Percentiles rank a stretch among this genome's conserved stretches.
phyloP scores from a whole-genome alignment of 805 yeast genomes.

The Priceomyces haplophilus region DNA sequence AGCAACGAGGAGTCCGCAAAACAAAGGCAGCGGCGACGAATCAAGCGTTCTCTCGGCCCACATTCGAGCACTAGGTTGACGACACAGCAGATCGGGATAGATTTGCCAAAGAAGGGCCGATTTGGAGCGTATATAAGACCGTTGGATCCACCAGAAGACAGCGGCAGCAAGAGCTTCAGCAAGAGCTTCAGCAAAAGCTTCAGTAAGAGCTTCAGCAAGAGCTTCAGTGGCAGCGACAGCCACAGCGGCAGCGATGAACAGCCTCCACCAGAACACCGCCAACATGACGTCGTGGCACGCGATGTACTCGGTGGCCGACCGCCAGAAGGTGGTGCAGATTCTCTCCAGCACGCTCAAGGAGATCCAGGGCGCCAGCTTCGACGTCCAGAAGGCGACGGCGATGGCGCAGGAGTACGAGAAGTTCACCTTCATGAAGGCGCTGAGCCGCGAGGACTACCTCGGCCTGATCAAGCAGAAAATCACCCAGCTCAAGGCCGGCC shows the following conservation, averaged over 20 bases:
- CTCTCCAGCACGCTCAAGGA: constrained; percentile 36
- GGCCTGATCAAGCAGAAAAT: constrained; percentile 39
- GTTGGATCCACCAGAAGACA: too few relatives aligned
- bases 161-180: too few relatives aligned
- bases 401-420: constrained; percentile 72
- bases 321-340: constrained; percentile 41
- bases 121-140: too few relatives aligned
- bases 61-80: too few relatives aligned
- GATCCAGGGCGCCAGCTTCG: constrained; percentile 30
- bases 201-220: too few relatives aligned
- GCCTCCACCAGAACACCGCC: constrained; percentile 8
- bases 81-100: too few relatives aligned
- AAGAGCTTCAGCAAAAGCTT: too few relatives aligned
- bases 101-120: too few relatives aligned
- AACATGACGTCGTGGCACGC: constrained; percentile 22
- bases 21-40: too few relatives aligned
- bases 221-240: too few relatives aligned
- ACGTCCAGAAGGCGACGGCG: constrained; percentile 33
- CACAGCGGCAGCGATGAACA: constrained; percentile 10
- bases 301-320: constrained; percentile 27
- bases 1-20: background rate
- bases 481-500: constrained; percentile 26
- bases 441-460: constrained; percentile 55
- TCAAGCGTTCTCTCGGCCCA: too few relatives aligned
- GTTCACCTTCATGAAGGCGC: constrained; percentile 57